A percentile compares a stretch with the other conserved stretches of the same genome.
These are phyloP conservation scores for Sorghum bicolor DNA, from an alignment of 176 grass and related monocot genomes.

Conservation along the genomic window DNA sequence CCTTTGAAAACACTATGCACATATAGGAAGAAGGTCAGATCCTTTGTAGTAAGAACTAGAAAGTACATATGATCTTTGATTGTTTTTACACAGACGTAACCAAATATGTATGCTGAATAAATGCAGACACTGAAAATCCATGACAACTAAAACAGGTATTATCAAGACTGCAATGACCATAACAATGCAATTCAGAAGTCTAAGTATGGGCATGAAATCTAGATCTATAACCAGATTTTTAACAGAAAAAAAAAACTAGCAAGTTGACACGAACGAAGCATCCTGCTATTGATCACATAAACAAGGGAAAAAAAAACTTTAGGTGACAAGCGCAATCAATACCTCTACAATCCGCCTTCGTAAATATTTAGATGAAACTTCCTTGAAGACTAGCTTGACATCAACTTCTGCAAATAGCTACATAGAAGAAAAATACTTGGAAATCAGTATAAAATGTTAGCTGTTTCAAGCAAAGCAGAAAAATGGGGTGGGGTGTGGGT, in stretches of 20 bases:
- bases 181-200: not conserved
- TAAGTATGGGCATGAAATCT: slow-evolving; percentile 6
- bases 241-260: not conserved
- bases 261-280: slow-evolving; percentile 1
- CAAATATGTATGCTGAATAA: not conserved
- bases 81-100: not conserved
- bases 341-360: slow-evolving; percentile 91
- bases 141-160: slow-evolving; percentile 20
- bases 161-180: not conserved
- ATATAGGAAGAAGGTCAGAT: slow-evolving; percentile 18
- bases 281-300: not conserved
- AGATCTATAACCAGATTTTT: slow-evolving; percentile 11
- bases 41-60: slow-evolving; percentile 18
- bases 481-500: not conserved
- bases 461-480: slow-evolving; percentile 8
- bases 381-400: slow-evolving; percentile 98
- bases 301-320: not conserved
- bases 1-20: not conserved
- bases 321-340: slow-evolving; percentile 16
- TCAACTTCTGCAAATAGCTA: slow-evolving; percentile 98
- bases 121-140: not conserved
- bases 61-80: slow-evolving; percentile 21
- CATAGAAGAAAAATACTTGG: slow-evolving; percentile 11
- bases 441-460: slow-evolving; percentile 3
- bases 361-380: slow-evolving; percentile 92